These are phyloP conservation scores for Hanseniaspora clermontiae DNA, from an alignment of 805 yeast genomes.

Conservation along the genomic window DNA sequence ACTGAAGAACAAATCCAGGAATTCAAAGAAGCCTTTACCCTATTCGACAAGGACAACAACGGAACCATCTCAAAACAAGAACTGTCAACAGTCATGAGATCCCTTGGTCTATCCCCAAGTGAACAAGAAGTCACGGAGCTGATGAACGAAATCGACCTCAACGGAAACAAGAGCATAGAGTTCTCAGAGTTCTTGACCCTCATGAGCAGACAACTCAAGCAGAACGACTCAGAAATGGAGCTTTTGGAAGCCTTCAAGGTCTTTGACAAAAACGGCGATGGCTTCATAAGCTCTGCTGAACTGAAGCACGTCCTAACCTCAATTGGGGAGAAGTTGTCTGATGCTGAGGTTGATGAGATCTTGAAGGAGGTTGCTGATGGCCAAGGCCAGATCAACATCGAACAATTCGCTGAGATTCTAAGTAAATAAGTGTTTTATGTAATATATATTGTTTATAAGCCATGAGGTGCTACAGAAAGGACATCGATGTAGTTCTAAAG, in stretches of 20 bases:
- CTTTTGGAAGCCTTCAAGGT: slow-evolving; percentile 96
- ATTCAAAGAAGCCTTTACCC: slow-evolving; percentile 93
- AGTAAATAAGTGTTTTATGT: no score
- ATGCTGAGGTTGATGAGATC: slow-evolving; percentile 96
- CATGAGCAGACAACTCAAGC: slow-evolving; percentile 90
- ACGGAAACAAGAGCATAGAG: slow-evolving; percentile 82
- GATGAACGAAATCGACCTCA: slow-evolving; percentile 93
- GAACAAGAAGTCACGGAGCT: slow-evolving; percentile 92
- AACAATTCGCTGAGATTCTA: slow-evolving; percentile 86
- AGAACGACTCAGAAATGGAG: slow-evolving; percentile 94
- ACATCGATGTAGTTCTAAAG: no score
- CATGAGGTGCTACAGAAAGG: no score
- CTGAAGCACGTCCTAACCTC: slow-evolving; percentile 93
- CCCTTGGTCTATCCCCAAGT: slow-evolving; percentile 94
- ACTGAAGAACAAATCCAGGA: slow-evolving; percentile 94
- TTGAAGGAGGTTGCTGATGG: slow-evolving; percentile 89
- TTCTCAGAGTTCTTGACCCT: slow-evolving; percentile 71
- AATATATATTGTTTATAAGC: neutral
- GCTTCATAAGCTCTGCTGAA: slow-evolving; percentile 92
- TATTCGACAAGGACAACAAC: slow-evolving; percentile 92
- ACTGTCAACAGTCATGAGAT: slow-evolving; percentile 96
- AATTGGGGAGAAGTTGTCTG: slow-evolving; percentile 92
- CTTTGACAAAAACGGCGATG: slow-evolving; percentile 92
- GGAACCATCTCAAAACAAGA: slow-evolving; percentile 94
- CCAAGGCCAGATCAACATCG: slow-evolving; percentile 94